phyloP scores from a whole-genome alignment of 805 yeast species.

The Nematodospora valgi region DNA sequence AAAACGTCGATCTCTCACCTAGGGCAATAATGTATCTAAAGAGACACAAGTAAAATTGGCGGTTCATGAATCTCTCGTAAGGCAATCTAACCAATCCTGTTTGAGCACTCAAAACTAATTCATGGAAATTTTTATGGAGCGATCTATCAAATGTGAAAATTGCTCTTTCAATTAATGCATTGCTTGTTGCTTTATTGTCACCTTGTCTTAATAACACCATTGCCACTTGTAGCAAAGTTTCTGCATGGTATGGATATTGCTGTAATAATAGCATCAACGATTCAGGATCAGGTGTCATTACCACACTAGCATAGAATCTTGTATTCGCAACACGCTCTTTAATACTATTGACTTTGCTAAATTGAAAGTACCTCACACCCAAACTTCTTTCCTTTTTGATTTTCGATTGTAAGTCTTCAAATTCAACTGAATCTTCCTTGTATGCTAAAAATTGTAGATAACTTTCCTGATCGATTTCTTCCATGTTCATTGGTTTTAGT shows the following conservation, averaged over 20 bases:
- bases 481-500: constrained; percentile 59
- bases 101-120: constrained; percentile 42
- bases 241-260: constrained; percentile 69
- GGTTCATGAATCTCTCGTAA: constrained; percentile 66
- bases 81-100: constrained; percentile 66
- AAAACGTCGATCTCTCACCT: constrained; percentile 73
- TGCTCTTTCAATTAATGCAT: constrained; percentile 72
- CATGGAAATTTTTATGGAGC: constrained; percentile 55
- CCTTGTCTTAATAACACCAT: constrained; percentile 74
- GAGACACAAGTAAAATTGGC: constrained; percentile 71
- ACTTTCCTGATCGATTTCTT: constrained; percentile 44
- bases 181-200: constrained; percentile 62
- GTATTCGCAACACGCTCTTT: constrained; percentile 41
- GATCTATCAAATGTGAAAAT: constrained; percentile 77
- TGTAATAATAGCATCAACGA: constrained; percentile 57
- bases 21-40: constrained; percentile 69
- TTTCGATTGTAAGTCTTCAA: constrained; percentile 25
- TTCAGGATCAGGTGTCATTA: constrained; percentile 77
- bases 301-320: constrained; percentile 60
- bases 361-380: constrained; percentile 58
- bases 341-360: constrained; percentile 34
- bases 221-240: constrained; percentile 76
- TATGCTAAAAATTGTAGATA: constrained; percentile 26
- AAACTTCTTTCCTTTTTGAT: constrained; percentile 27
- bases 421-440: constrained; percentile 30